phyloP scores from a whole-genome alignment of 1,139 yeast genomes.

The Suhomyces bokatorum region DNA sequence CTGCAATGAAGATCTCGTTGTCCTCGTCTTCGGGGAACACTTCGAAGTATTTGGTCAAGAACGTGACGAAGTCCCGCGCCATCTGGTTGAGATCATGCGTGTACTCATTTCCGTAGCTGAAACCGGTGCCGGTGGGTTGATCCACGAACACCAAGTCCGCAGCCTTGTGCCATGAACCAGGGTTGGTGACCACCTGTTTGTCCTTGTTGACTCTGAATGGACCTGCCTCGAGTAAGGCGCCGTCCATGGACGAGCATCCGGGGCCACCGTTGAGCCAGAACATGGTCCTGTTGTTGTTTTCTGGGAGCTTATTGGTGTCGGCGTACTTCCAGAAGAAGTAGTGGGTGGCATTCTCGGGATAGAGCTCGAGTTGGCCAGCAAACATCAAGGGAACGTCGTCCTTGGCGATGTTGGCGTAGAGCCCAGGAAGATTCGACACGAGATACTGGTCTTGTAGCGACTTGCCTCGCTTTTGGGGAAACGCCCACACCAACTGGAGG shows the following conservation, averaged over 20 bases:
- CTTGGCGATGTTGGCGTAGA: conserved; percentile 31
- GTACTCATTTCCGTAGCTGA: conserved; percentile 59
- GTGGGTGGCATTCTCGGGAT: conserved; percentile 55
- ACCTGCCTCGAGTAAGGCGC: conserved; percentile 91
- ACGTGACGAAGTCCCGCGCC: conserved; percentile 60
- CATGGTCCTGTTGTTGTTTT: conserved; percentile 45
- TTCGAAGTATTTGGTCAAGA: conserved; percentile 65
- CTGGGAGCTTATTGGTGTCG: conserved; percentile 32
- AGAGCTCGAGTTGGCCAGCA: conserved; percentile 68
- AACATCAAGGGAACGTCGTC: conserved; percentile 55
- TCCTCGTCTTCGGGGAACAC: conserved; percentile 71
- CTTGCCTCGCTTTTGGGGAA: conserved; percentile 25
- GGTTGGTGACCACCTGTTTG: conserved; percentile 51
- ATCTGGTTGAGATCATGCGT: conserved; percentile 61
- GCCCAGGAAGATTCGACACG: conserved; percentile 46
- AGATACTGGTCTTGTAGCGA: conserved; percentile 27
- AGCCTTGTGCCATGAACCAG: conserved; percentile 83
- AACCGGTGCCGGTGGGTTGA: conserved; percentile 96
- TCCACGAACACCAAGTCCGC: conserved; percentile 85
- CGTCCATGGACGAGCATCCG: conserved; percentile 98
- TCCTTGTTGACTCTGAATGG: conserved; percentile 66
- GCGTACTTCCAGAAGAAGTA: conserved; percentile 80
- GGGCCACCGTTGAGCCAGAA: conserved; percentile 98
- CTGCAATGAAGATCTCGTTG: conserved; percentile 77
- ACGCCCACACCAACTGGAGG: conserved; percentile 17